Conservation (phyloP, 495 filamentous ascomycete species). For the Talaromyces stipitatus region DNA sequence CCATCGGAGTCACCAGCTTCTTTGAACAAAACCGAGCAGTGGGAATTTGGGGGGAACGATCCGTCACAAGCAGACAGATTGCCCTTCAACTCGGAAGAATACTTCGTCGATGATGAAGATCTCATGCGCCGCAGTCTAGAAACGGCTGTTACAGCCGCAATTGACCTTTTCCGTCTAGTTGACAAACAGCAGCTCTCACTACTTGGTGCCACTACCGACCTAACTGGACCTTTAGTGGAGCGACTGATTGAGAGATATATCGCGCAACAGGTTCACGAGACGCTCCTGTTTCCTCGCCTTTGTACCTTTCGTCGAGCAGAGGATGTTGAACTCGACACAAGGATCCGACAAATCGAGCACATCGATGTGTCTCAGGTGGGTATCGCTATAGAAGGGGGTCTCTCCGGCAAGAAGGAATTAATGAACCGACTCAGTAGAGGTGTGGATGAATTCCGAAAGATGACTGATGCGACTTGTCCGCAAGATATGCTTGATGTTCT, state of each 20-base stretch:
- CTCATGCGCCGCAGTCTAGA: slow-evolving; percentile 79
- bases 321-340: slow-evolving; percentile 83
- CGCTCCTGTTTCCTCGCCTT: slow-evolving; percentile 74
- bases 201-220: slow-evolving; percentile 84
- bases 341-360: slow-evolving; percentile 85
- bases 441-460: slow-evolving; percentile 84
- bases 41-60: slow-evolving; percentile 20
- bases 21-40: slow-evolving; percentile 20
- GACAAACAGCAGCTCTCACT: slow-evolving; percentile 93
- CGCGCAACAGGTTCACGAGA: slow-evolving; percentile 85
- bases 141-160: slow-evolving; percentile 84
- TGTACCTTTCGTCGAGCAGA: slow-evolving; percentile 70
- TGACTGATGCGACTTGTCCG: slow-evolving; percentile 74
- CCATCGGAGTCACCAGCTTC: slow-evolving; percentile 50
- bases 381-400: slow-evolving; percentile 68
- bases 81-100: slow-evolving; percentile 41
- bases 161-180: slow-evolving; percentile 90
- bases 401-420: slow-evolving; percentile 63
- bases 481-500: slow-evolving; percentile 93
- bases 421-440: slow-evolving; percentile 62
- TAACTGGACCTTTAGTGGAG: slow-evolving; percentile 89
- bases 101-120: slow-evolving; percentile 79
- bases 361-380: slow-evolving; percentile 94
- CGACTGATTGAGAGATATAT: slow-evolving; percentile 92
- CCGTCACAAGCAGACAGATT: slow-evolving; percentile 26